These are phyloP conservation scores for Claviceps maximensis DNA, from an alignment of 2,329 filamentous ascomycete genomes.

Conservation along the genomic window DNA sequence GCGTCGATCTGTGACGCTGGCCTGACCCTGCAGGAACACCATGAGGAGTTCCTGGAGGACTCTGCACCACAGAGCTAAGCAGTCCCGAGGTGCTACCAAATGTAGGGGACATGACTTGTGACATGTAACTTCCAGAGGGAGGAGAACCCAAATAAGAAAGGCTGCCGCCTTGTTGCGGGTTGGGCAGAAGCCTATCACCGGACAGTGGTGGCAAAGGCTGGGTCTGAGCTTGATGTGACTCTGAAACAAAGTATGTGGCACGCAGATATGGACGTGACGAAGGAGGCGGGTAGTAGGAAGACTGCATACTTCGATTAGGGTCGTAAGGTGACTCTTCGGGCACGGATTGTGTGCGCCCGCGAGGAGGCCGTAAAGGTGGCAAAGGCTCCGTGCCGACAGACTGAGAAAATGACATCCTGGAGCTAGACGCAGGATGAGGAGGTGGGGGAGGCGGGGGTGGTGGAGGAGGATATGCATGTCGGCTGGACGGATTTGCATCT, in stretches of 20 bases:
- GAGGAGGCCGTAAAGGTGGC: constrained; percentile 25
- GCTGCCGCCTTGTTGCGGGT: constrained; percentile 17
- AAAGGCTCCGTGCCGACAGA: constrained; percentile 22
- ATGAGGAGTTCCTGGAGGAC: constrained; percentile 21
- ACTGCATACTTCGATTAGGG: constrained; percentile 14
- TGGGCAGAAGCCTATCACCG: constrained; percentile 22
- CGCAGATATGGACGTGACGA: constrained; percentile 19
- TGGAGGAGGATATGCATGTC: constrained; percentile 14
- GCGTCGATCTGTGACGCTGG: constrained; percentile 24
- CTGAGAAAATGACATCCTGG: constrained; percentile 24
- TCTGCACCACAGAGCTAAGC: constrained; percentile 19
- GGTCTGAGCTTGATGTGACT: constrained; percentile 9
- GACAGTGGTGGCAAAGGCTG: constrained; percentile 17
- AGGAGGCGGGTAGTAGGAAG: constrained; percentile 19
- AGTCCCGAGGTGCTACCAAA: constrained; percentile 20
- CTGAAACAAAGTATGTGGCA: constrained; percentile 13
- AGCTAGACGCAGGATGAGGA: constrained; percentile 12
- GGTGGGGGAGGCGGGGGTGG: constrained; percentile 11
- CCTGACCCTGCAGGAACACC: constrained; percentile 15
- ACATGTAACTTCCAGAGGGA: constrained; percentile 17
- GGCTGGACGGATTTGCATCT: constrained; percentile 6
- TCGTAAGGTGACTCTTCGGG: constrained; percentile 22
- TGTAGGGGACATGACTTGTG: constrained; percentile 24
- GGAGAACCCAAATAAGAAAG: constrained; percentile 21
- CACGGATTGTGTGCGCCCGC: constrained; percentile 21